A percentile compares a stretch with the other conserved stretches of the same genome.
Evolutionary conservation across 352 stramenopile species (phyloP).

Genomic region (Phytophthora melonis): DNA sequence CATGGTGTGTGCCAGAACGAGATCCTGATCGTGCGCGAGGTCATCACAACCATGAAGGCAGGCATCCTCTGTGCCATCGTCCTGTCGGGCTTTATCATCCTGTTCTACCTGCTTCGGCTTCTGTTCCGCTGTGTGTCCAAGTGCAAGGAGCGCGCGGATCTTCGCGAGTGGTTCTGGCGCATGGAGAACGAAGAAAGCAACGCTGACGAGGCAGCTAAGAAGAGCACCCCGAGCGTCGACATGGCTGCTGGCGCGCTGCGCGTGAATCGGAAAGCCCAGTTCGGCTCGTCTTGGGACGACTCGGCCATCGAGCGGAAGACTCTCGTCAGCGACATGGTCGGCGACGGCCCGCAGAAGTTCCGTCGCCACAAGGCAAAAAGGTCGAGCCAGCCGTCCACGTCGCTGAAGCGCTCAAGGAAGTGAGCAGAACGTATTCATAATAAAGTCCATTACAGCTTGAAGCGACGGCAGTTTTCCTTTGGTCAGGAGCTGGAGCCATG

Average conservation of each 20-base stretch:
- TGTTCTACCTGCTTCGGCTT: conserved; percentile 75
- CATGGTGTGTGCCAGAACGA: conserved; percentile 55
- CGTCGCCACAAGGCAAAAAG: conserved; percentile 46
- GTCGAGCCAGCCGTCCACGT: conserved; percentile 26
- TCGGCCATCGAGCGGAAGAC: conserved; percentile 83
- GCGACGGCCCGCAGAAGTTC: conserved; percentile 48
- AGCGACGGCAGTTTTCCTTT: neutral
- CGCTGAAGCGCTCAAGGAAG: conserved; percentile 35
- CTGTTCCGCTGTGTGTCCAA: conserved; percentile 76
- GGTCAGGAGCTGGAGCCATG: conserved; percentile 11
- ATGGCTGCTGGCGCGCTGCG: conserved; percentile 46
- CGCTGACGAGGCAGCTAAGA: conserved; percentile 9
- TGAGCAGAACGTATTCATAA: conserved; percentile 19
- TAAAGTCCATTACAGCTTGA: conserved; percentile 22
- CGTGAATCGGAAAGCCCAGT: conserved; percentile 79
- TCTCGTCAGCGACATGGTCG: conserved; percentile 71
- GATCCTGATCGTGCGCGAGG: conserved; percentile 79
- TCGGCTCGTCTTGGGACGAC: conserved; percentile 84
- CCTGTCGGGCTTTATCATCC: conserved; percentile 75
- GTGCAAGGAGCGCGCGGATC: conserved; percentile 76
- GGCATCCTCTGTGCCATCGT: conserved; percentile 80
- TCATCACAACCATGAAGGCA: conserved; percentile 91
- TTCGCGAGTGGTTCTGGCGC: conserved; percentile 83
- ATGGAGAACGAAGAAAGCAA: conserved; percentile 49
- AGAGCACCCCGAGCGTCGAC: neutral